Conservation (phyloP, 2,329 filamentous ascomycete genomes). For the Aspergillus tanneri region DNA sequence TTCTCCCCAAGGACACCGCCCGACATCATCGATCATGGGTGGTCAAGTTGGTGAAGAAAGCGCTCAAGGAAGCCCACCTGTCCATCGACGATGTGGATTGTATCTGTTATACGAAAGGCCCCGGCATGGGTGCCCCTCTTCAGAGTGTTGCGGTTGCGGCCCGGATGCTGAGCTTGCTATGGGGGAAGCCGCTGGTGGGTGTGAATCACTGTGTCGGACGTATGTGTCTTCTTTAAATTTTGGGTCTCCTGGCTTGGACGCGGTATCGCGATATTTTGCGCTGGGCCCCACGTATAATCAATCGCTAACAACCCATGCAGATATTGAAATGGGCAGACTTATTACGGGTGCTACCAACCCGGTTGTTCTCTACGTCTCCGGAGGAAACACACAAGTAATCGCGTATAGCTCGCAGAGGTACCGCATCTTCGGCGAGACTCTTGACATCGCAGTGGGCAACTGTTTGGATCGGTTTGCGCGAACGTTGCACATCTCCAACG, state of each 20-base stretch:
- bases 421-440: slow-evolving; percentile 94
- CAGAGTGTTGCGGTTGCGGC: slow-evolving; percentile 83
- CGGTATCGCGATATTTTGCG: neutral
- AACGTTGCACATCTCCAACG: slow-evolving; percentile 86
- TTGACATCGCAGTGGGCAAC: slow-evolving; percentile 97
- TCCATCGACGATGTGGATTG: slow-evolving; percentile 71
- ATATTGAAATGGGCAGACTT: slow-evolving; percentile 96
- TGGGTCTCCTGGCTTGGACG: neutral
- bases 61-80: slow-evolving; percentile 68
- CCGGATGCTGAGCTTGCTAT: slow-evolving; percentile 76
- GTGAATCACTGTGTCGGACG: slow-evolving; percentile 97
- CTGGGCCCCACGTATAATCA: no score
- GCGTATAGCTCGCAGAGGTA: slow-evolving; percentile 93
- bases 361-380: slow-evolving; percentile 91
- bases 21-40: slow-evolving; percentile 87
- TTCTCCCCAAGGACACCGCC: slow-evolving; percentile 94
- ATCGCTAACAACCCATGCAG: slow-evolving; percentile 28
- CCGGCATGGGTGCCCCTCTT: slow-evolving; percentile 93
- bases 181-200: slow-evolving; percentile 83
- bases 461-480: slow-evolving; percentile 94
- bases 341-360: slow-evolving; percentile 91
- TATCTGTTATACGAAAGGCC: slow-evolving; percentile 93
- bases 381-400: slow-evolving; percentile 97
- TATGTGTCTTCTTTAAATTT: slow-evolving; percentile 34
- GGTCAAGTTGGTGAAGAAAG: slow-evolving; percentile 73